phyloP scores from a whole-genome alignment of 768 basidiomycete genomes.

The Russula dissimulans region DNA sequence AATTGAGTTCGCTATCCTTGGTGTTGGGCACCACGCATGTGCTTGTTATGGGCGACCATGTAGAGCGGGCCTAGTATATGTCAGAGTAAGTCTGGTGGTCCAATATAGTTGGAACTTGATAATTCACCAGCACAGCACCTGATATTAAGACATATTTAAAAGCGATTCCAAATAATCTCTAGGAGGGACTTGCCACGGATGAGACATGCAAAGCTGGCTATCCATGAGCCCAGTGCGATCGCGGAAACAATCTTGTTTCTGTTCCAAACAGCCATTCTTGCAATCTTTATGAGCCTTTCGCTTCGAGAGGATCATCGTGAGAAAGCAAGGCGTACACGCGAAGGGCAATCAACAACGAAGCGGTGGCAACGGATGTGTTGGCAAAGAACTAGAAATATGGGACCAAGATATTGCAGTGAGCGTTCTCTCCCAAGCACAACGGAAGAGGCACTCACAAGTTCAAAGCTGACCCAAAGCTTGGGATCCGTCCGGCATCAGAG shows the following conservation, averaged over 20 bases:
- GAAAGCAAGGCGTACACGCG: neutral
- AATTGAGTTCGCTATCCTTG: too few relatives aligned
- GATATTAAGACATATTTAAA: too few relatives aligned
- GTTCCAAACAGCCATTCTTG: constrained; percentile 4
- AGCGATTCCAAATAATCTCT: too few relatives aligned
- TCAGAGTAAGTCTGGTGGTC: neutral
- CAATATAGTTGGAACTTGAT: too few relatives aligned
- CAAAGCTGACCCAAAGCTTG: neutral
- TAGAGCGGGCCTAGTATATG: neutral
- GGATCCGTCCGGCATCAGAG: neutral
- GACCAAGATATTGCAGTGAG: too few relatives aligned
- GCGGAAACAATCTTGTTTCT: neutral
- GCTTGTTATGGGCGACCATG: neutral
- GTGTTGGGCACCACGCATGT: neutral
- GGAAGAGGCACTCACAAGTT: neutral
- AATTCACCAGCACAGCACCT: neutral
- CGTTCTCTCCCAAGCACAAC: neutral
- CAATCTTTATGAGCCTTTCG: neutral
- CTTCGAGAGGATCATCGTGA: neutral
- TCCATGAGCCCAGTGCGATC: neutral
- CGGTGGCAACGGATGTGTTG: neutral
- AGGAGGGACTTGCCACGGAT: neutral
- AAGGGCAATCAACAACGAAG: neutral
- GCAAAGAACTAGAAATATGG: neutral
- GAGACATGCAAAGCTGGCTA: neutral